Evolutionary conservation across 768 basidiomycete species (phyloP), one percentile per base, ranked within the genome.

Genomic region (Podaxis sp.): DNA sequence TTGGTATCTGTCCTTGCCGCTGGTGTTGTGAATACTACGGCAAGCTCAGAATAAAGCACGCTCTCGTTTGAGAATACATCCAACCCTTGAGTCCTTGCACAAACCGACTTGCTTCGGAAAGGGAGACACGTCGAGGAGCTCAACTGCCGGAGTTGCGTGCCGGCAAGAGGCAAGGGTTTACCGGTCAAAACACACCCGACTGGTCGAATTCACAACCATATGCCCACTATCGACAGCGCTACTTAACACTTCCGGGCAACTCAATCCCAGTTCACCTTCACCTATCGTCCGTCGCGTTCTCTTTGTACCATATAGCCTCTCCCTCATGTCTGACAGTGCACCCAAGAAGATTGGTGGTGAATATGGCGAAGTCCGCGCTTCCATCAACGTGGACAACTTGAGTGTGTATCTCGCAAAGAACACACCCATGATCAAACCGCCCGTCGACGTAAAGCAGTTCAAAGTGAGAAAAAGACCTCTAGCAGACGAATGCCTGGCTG

Each of bases 391-490:
- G 32, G 76, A 73, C 37, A 82, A 75, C 57, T 79, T 95, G 57
- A 88, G 89, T 64, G 68, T 69, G 23, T 94, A 91, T 71, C 82
- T 98, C 63, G 68, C 74, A 55, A 69, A 75, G 56, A 74, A 83
- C 66, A 84, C 89, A 6, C 72, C 79, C 13, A 75, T 71, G 0
- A 80, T 95, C 55, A 74, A 74, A 51, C 72, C 83, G 1, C 91
- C 93, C 0, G 83, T 96, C 16, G 74, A 77, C 18, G 85, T 97
- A 35, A 91, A 94, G 78, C 96, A 98, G 73, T 98, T 98, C 81
- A 92, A 92, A 76, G 92, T 92, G 73, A 55, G 84, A 71, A 36
- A 6, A 36, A 28, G 32, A 54, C 4, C 16, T 44, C 16, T 44
- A 46, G 18, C 27, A 14, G 40, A 18, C 44, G 21, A 4, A 18